Evolutionary conservation across 202 grass and related monocot species (phyloP).

Genomic region (Cymbopogon flexuosus): DNA sequence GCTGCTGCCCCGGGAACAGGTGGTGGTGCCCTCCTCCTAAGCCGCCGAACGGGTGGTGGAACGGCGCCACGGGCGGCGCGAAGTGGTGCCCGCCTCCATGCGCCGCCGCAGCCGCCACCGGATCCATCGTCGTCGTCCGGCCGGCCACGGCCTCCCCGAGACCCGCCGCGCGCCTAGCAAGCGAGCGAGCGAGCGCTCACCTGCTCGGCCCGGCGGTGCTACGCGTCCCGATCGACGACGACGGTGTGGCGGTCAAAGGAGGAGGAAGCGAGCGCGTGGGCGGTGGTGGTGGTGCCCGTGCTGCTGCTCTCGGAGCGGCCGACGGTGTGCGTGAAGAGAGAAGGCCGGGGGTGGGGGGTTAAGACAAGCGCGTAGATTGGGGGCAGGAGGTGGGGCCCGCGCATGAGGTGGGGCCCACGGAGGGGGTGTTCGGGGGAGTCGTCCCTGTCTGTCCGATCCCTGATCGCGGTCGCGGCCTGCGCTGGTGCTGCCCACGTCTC

Average conservation of each 20-base stretch:
- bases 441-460: slow-evolving; percentile 11
- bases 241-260: slow-evolving; percentile 32
- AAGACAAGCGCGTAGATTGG: slow-evolving; percentile 41
- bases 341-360: not conserved
- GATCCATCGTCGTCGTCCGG: slow-evolving; percentile 43
- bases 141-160: not conserved
- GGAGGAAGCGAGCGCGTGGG: not conserved
- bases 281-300: not conserved
- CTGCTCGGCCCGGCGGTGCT: no score
- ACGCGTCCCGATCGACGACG: not conserved
- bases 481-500: slow-evolving; percentile 41
- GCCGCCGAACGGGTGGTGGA: slow-evolving; percentile 54
- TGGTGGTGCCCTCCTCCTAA: not conserved
- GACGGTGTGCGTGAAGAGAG: not conserved
- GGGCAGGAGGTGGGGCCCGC: not conserved
- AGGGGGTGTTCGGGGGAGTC: not conserved
- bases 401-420: not conserved
- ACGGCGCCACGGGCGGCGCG: slow-evolving; percentile 19
- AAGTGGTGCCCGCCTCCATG: slow-evolving; percentile 51
- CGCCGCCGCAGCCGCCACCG: slow-evolving; percentile 41
- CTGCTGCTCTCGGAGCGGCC: not conserved
- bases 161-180: not conserved
- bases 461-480: not conserved
- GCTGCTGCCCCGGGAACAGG: slow-evolving; percentile 27
- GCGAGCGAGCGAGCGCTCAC: not conserved